These are phyloP conservation scores for Cercospora sojina DNA, from an alignment of 2,329 filamentous ascomycete species.

Conservation along the genomic window DNA sequence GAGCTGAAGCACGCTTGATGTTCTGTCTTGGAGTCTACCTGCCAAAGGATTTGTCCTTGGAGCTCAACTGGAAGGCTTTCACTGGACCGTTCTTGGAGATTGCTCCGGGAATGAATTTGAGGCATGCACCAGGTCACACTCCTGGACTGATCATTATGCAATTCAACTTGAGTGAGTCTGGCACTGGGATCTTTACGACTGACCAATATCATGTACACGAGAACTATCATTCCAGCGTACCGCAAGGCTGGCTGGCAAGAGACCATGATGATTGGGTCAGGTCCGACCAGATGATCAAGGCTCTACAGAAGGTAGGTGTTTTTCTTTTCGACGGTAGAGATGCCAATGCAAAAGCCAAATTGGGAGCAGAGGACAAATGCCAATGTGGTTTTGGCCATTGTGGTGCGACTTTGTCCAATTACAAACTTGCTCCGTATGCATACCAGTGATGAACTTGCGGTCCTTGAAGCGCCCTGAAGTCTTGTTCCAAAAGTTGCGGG, in stretches of 20 bases:
- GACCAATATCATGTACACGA: slow-evolving; percentile 43
- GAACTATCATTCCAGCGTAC: slow-evolving; percentile 38
- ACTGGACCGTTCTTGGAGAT: slow-evolving; percentile 38
- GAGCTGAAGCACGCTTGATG: slow-evolving; percentile 43
- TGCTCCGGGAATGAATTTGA: slow-evolving; percentile 38
- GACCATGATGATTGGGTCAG: slow-evolving; percentile 40
- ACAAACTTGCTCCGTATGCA: slow-evolving; percentile 25
- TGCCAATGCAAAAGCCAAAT: background rate
- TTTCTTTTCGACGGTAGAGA: background rate
- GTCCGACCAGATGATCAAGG: slow-evolving; percentile 30
- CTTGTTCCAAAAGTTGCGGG: background rate
- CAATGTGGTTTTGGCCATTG: slow-evolving; percentile 30
- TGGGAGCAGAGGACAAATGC: slow-evolving; percentile 25
- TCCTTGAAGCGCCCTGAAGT: background rate
- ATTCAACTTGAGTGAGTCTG: slow-evolving; percentile 38
- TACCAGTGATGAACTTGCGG: slow-evolving; percentile 10
- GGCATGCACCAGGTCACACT: slow-evolving; percentile 41
- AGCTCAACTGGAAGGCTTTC: slow-evolving; percentile 42
- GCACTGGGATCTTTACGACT: slow-evolving; percentile 40
- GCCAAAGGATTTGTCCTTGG: slow-evolving; percentile 40
- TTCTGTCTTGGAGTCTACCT: slow-evolving; percentile 37
- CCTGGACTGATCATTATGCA: slow-evolving; percentile 41
- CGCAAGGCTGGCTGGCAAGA: slow-evolving; percentile 41
- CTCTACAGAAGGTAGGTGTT: slow-evolving; percentile 22
- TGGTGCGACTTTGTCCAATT: slow-evolving; percentile 25